These are phyloP conservation scores for Mycena rebaudengoi DNA, from an alignment of 768 basidiomycete genomes.

Conservation along the genomic window DNA sequence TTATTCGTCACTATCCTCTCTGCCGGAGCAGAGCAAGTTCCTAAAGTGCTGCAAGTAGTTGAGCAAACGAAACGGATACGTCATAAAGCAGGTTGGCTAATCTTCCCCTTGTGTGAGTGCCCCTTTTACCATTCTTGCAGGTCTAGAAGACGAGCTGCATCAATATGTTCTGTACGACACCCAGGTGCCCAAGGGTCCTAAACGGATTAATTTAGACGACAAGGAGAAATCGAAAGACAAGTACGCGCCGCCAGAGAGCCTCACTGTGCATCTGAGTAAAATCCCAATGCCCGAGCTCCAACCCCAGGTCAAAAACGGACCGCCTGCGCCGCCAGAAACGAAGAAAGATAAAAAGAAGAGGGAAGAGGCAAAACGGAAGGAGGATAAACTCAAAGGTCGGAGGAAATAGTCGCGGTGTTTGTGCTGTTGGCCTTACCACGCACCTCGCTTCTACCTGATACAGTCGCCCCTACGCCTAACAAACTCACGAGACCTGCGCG, in stretches of 20 bases:
- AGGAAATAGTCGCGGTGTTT: constrained; percentile 48
- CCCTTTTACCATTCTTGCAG: constrained; percentile 32
- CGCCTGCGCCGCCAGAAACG: constrained; percentile 23
- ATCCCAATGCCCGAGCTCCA: constrained; percentile 87
- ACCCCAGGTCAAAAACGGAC: constrained; percentile 49
- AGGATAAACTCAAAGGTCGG: constrained; percentile 39
- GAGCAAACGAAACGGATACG: constrained; percentile 82
- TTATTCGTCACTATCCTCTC: constrained; percentile 81
- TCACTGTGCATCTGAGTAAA: constrained; percentile 84
- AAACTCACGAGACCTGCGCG: constrained; percentile 31
- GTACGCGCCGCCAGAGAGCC: constrained; percentile 73
- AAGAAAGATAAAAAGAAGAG: constrained; percentile 47
- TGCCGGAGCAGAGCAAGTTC: constrained; percentile 66
- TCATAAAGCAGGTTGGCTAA: constrained; percentile 70
- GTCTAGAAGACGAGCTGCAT: constrained; percentile 65
- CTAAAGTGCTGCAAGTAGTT: constrained; percentile 83
- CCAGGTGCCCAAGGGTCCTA: constrained; percentile 60
- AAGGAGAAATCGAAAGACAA: constrained; percentile 47
- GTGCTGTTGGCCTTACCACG: constrained; percentile 14
- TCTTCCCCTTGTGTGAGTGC: neutral
- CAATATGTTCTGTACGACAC: constrained; percentile 83
- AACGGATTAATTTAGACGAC: constrained; percentile 76
- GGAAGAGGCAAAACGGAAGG: constrained; percentile 43
- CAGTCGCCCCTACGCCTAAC: constrained; percentile 21
- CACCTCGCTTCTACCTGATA: neutral